Conservation (phyloP, 768 basidiomycete species). For the Suillus ampliporus region DNA sequence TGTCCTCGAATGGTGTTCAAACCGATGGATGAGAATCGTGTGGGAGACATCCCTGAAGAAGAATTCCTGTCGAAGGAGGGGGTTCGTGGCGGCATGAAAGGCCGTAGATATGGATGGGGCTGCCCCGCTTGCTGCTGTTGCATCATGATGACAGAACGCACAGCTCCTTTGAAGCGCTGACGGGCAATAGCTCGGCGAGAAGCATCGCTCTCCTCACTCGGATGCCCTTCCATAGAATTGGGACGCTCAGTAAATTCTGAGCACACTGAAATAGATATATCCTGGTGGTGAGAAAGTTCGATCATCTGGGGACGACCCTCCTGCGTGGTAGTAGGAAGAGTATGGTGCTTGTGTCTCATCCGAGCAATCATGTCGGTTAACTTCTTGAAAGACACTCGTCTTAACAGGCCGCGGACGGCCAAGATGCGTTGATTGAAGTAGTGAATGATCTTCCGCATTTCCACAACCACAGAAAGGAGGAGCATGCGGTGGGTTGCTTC, state of each 20-base stretch:
- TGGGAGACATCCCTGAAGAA: slow-evolving; percentile 36
- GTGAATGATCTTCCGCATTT: slow-evolving; percentile 9
- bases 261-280: slow-evolving; percentile 29
- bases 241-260: slow-evolving; percentile 34
- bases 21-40: slow-evolving; percentile 38
- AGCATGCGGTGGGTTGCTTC: slow-evolving; percentile 33
- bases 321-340: slow-evolving; percentile 3
- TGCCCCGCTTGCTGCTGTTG: slow-evolving; percentile 20
- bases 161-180: slow-evolving; percentile 47
- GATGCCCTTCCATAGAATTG: slow-evolving; percentile 30
- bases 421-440: slow-evolving; percentile 32
- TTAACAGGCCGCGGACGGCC: slow-evolving; percentile 25
- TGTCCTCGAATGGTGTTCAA: slow-evolving; percentile 43
- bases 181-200: slow-evolving; percentile 36
- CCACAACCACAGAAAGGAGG: slow-evolving; percentile 31
- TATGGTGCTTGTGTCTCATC: slow-evolving; percentile 1
- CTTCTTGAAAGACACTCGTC: slow-evolving; percentile 22
- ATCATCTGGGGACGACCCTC: slow-evolving; percentile 3
- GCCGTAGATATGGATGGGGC: slow-evolving; percentile 24
- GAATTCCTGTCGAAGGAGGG: slow-evolving; percentile 36
- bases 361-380: neutral
- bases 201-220: slow-evolving; percentile 31
- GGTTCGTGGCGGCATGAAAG: slow-evolving; percentile 35
- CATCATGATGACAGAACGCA: slow-evolving; percentile 54
- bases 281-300: slow-evolving; percentile 15